Evolutionary conservation across 2,329 filamentous ascomycete genomes (phyloP), one percentile per base, ranked within the genome.

Genomic region (Calonectria pteridis): DNA sequence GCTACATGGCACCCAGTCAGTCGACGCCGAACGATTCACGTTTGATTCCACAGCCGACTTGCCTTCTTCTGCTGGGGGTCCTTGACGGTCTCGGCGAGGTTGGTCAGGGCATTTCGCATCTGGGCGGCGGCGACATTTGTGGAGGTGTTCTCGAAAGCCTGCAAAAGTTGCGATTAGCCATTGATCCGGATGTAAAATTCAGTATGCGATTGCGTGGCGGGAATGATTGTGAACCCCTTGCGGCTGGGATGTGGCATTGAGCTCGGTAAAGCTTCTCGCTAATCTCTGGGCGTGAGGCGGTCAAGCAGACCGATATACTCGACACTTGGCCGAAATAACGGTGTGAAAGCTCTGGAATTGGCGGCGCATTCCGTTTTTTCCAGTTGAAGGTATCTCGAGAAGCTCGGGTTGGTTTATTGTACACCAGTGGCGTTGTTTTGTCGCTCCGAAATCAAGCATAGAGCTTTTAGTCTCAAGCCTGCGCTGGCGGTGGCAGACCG

Each of bases 91-190:
- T 99, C 97, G 81, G 94, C 91, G 77, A 99, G 93, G 85, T 93
- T 93, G 85, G 98, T 98, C 85, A 99, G 91, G 75, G 95, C 91
- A 91, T 99, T 99, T 87, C 97, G 95, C 97, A 99, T 99, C 89
- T 99, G 97, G 74, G 96, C 97, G 71, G 97, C 97, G 76, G 97
- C 97, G 78, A 99, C 96, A 82, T 95, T 98, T 83, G 97, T 99
- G 71, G 96, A 98, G 80, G 97, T 98, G 92, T 98, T 98, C 88
- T 99, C 97, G 86, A 99, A 99, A 76, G 97, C 97, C 97, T 98
- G 81, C 49, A 33, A 4, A 69, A 73, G 67, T 67, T 11, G 28
- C 63, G 13, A 76, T 85, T 80, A 84, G 82, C 79, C 67, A 50
- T 33, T 43, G 62, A 26, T 53, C 53, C 13, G 64, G 67, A 65